phyloP scores from a whole-genome alignment of 192 early-diverging fungal species.

The Coemansia sp. region DNA sequence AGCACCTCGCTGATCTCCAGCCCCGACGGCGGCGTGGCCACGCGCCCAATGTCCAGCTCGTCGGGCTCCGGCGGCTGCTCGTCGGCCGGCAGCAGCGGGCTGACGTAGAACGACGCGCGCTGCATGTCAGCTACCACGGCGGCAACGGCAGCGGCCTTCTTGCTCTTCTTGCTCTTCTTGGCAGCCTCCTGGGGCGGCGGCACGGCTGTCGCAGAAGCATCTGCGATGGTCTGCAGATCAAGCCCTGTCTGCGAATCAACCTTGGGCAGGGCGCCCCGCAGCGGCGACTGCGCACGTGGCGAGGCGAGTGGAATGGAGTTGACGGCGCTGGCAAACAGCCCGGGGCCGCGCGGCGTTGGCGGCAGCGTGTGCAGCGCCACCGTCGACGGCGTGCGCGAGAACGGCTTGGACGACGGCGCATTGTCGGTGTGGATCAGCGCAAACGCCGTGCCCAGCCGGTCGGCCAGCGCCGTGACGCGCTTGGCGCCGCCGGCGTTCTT shows the following conservation, averaged over 20 bases:
- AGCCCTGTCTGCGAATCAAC: constrained; percentile 31
- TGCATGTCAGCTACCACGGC: constrained; percentile 18
- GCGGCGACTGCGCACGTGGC: constrained; percentile 30
- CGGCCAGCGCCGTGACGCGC: constrained; percentile 92
- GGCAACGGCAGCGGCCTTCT: constrained; percentile 17
- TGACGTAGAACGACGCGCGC: constrained; percentile 52
- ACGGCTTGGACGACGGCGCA: constrained; percentile 54
- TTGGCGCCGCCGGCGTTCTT: constrained; percentile 97
- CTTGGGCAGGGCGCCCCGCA: constrained; percentile 9
- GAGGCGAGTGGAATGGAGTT: constrained; percentile 37
- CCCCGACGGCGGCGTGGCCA: constrained; percentile 30
- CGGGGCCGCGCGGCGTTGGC: constrained; percentile 47
- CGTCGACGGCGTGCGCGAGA: constrained; percentile 55
- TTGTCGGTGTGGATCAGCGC: constrained; percentile 93
- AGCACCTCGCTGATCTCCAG: constrained; percentile 54
- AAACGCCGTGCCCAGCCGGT: constrained; percentile 90
- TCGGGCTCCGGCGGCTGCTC: constrained; percentile 51
- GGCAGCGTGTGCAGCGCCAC: constrained; percentile 56
- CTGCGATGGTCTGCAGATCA: constrained; percentile 35
- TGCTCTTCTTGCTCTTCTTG: constrained; percentile 5
- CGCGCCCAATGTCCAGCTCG: constrained; percentile 37
- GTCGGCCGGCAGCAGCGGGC: constrained; percentile 36
- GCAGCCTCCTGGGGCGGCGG: not conserved
- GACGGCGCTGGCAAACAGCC: constrained; percentile 51
- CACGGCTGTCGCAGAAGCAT: constrained; percentile 6